These are phyloP conservation scores for Fusarium pseudonygamai DNA, from an alignment of 2,329 filamentous ascomycete genomes.

Conservation along the genomic window DNA sequence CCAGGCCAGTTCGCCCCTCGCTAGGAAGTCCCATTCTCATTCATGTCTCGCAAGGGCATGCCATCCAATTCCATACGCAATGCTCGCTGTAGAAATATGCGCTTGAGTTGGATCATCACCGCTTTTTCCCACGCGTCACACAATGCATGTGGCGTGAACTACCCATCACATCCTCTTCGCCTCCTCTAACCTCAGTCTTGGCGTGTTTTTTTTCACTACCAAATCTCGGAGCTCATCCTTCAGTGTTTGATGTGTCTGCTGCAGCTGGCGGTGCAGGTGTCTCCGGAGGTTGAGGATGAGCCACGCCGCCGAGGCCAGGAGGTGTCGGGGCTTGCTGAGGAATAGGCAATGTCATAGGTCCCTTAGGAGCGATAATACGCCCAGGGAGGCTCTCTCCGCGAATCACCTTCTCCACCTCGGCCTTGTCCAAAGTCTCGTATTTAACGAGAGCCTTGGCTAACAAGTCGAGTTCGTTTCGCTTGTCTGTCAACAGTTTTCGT, in stretches of 20 bases:
- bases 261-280: conserved; percentile 49
- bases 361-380: conserved; percentile 67
- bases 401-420: conserved; percentile 91
- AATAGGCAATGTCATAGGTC: conserved; percentile 52
- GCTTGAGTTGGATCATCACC: conserved; percentile 27
- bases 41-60: conserved; percentile 17
- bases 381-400: conserved; percentile 82
- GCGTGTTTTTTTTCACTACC: neutral
- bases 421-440: conserved; percentile 90
- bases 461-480: conserved; percentile 85
- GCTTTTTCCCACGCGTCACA: conserved; percentile 15
- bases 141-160: conserved; percentile 13
- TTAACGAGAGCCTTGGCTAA: conserved; percentile 90
- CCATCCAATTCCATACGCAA: conserved; percentile 24
- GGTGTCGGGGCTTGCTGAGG: conserved; percentile 48
- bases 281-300: conserved; percentile 48
- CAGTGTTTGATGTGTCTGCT: conserved; percentile 41
- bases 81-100: conserved; percentile 31
- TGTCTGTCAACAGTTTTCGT: conserved; percentile 73
- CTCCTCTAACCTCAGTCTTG: neutral
- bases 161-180: neutral
- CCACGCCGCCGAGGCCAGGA: conserved; percentile 48
- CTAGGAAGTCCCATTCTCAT: conserved; percentile 13
- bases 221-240: conserved; percentile 30
- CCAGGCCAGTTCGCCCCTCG: conserved; percentile 16